Conservation (phyloP, 2,329 filamentous ascomycete genomes). For the Ophiocordyceps robertsii region DNA sequence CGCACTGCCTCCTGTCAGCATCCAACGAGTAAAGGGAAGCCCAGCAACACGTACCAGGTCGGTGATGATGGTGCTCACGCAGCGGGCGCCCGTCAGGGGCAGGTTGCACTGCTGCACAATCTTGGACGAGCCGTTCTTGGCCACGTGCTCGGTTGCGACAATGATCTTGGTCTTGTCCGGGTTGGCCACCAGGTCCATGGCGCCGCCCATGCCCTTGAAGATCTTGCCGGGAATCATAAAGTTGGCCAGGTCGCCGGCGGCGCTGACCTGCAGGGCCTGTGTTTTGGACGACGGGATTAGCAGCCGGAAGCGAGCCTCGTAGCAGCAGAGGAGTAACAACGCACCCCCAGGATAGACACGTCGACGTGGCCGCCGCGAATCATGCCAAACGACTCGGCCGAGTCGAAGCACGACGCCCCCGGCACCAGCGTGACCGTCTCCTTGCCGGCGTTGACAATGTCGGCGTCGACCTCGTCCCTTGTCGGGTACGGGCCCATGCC, state of each 20-base stretch:
- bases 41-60: conserved; percentile 59
- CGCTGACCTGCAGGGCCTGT: conserved; percentile 62
- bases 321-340: conserved; percentile 9
- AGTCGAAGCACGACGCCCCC: conserved; percentile 67
- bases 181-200: conserved; percentile 62
- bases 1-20: conserved; percentile 31
- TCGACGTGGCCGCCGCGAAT: conserved; percentile 76
- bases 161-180: conserved; percentile 61
- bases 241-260: conserved; percentile 68
- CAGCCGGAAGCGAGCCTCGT: neutral
- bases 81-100: conserved; percentile 50
- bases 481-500: conserved; percentile 74
- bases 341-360: conserved; percentile 63
- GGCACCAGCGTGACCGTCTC: conserved; percentile 72
- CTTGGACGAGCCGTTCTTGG: conserved; percentile 55
- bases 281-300: too few species aligned
- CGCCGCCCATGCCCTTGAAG: conserved; percentile 77
- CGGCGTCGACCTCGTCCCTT: conserved; percentile 57
- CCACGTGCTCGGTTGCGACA: conserved; percentile 55
- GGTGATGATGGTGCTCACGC: conserved; percentile 61
- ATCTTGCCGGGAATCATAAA: conserved; percentile 86
- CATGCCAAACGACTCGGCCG: conserved; percentile 74
- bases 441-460: conserved; percentile 78
- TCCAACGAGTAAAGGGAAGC: neutral
- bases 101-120: conserved; percentile 50